phyloP scores from a whole-genome alignment of 768 basidiomycete species.

The Boletus pseudo-olivaceus region DNA sequence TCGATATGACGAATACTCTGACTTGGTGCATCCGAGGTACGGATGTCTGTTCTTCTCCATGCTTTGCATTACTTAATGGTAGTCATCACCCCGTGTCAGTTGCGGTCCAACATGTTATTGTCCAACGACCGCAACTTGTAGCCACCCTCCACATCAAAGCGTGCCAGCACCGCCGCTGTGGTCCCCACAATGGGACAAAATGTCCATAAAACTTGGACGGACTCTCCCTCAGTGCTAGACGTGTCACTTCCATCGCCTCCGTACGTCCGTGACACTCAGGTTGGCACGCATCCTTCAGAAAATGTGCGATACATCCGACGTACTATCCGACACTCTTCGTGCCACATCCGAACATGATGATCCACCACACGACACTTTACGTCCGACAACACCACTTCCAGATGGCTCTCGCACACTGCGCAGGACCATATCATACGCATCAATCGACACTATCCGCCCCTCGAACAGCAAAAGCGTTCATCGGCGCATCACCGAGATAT shows the following conservation, averaged over 20 bases:
- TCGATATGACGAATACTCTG: neutral
- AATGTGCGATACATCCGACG: slow-evolving; percentile 1
- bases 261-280: neutral
- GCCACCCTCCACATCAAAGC: slow-evolving; percentile 7
- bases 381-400: slow-evolving; percentile 2
- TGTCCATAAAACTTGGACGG: slow-evolving; percentile 1
- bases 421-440: slow-evolving; percentile 19
- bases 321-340: neutral
- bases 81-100: neutral
- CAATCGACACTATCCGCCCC: slow-evolving; percentile 15
- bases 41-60: neutral
- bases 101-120: neutral
- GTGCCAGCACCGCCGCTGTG: neutral
- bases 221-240: neutral
- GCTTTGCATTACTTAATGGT: neutral
- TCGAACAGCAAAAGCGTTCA: slow-evolving; percentile 7
- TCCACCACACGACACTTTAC: neutral
- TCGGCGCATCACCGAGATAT: slow-evolving; percentile 13
- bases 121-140: neutral
- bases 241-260: neutral
- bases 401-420: slow-evolving; percentile 6
- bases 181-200: slow-evolving; percentile 7
- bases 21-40: neutral
- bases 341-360: neutral
- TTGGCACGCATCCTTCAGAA: neutral